Evolutionary conservation across 2,329 filamentous ascomycete species (phyloP).

Genomic region (Raffaelea arxii): DNA sequence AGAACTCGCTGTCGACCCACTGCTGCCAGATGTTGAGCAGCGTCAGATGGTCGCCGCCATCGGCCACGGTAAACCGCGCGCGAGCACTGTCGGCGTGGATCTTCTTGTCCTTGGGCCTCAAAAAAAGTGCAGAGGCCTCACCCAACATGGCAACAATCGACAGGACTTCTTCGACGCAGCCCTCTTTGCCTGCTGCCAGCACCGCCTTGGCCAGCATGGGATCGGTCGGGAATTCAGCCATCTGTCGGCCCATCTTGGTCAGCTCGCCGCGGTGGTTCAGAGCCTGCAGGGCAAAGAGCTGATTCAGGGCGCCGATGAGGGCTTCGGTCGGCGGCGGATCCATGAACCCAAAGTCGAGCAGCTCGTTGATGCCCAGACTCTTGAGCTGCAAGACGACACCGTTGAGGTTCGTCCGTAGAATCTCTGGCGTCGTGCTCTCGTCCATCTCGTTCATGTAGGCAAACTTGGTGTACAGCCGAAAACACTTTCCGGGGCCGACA

Average conservation of each 20-base stretch:
- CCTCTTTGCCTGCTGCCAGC: slow-evolving; percentile 77
- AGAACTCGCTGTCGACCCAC: slow-evolving; percentile 89
- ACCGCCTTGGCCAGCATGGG: slow-evolving; percentile 87
- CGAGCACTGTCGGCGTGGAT: slow-evolving; percentile 88
- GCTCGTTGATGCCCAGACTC: slow-evolving; percentile 80
- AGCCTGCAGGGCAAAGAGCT: slow-evolving; percentile 82
- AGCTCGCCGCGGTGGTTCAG: slow-evolving; percentile 82
- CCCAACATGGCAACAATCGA: slow-evolving; percentile 91
- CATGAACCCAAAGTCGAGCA: slow-evolving; percentile 94
- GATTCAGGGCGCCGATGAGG: slow-evolving; percentile 79
- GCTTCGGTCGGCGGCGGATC: slow-evolving; percentile 85
- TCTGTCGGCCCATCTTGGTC: slow-evolving; percentile 83
- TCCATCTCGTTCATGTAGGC: slow-evolving; percentile 93
- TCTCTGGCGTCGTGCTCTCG: slow-evolving; percentile 84
- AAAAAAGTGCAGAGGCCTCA: slow-evolving; percentile 83
- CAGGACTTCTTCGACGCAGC: slow-evolving; percentile 88
- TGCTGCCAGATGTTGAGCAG: slow-evolving; percentile 91
- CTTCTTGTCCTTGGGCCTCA: slow-evolving; percentile 94
- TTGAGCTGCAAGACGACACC: slow-evolving; percentile 78
- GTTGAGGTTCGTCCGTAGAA: slow-evolving; percentile 82
- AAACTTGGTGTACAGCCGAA: slow-evolving; percentile 87
- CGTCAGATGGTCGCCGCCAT: slow-evolving; percentile 82
- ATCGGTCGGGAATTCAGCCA: slow-evolving; percentile 63
- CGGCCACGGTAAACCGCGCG: slow-evolving; percentile 78
- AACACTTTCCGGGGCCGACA: slow-evolving; percentile 86